phyloP scores from a whole-genome alignment of 2,329 filamentous ascomycete species.

The Paraphoma chrysanthemicola region DNA sequence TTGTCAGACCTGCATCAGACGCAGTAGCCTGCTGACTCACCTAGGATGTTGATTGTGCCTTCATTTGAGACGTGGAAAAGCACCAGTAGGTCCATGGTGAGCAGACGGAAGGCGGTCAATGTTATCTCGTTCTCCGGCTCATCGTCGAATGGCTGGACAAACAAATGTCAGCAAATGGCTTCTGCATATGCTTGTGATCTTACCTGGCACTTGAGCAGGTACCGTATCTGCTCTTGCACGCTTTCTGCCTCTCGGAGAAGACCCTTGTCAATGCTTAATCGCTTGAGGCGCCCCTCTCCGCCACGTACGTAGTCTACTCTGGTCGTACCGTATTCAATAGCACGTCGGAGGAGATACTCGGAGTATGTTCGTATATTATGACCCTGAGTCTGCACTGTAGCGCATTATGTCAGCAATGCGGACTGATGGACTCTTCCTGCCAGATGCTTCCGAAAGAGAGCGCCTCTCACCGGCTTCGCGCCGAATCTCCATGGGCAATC shows the following conservation, averaged over 20 bases:
- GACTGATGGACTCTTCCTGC: background rate
- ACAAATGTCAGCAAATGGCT: slow-evolving; percentile 2
- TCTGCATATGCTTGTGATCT: slow-evolving; percentile 35
- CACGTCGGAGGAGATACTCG: slow-evolving; percentile 82
- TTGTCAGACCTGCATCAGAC: slow-evolving; percentile 19
- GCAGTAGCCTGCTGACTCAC: slow-evolving; percentile 57
- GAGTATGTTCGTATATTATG: slow-evolving; percentile 93
- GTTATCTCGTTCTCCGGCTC: slow-evolving; percentile 98
- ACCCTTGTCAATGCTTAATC: slow-evolving; percentile 87
- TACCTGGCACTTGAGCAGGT: slow-evolving; percentile 88
- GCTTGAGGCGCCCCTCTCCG: slow-evolving; percentile 83
- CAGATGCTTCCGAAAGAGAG: background rate
- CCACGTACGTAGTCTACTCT: slow-evolving; percentile 88
- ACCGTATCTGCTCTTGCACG: slow-evolving; percentile 86
- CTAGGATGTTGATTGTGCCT: slow-evolving; percentile 94
- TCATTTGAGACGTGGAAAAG: slow-evolving; percentile 97
- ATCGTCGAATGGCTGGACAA: slow-evolving; percentile 74
- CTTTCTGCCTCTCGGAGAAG: slow-evolving; percentile 88
- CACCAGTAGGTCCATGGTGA: slow-evolving; percentile 87
- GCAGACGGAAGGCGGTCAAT: slow-evolving; percentile 86
- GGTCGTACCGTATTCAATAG: slow-evolving; percentile 81
- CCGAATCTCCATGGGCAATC: background rate
- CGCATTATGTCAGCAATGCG: slow-evolving; percentile 46
- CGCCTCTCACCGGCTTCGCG: background rate
- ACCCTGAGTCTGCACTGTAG: slow-evolving; percentile 91